Evolutionary conservation across 2,329 filamentous ascomycete species (phyloP).

Genomic region (Botrytis aclada): DNA sequence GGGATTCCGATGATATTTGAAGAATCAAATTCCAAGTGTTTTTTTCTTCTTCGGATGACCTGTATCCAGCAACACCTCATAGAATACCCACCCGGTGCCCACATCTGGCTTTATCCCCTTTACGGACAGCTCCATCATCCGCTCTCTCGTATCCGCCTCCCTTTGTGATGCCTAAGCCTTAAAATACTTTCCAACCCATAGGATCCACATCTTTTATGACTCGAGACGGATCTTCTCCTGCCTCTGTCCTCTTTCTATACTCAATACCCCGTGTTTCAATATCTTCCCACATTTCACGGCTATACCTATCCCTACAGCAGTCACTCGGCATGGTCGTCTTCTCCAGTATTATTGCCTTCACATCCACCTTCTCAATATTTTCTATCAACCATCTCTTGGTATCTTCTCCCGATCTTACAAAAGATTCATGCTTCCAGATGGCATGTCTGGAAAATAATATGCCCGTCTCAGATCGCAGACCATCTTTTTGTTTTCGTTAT

Average conservation of each 20-base stretch:
- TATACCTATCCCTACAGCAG: background rate
- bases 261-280: background rate
- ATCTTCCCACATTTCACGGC: background rate
- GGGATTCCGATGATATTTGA: no score
- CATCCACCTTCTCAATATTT: background rate
- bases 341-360: background rate
- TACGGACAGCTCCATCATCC: background rate
- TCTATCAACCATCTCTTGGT: background rate
- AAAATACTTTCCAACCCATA: background rate
- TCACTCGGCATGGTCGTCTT: background rate
- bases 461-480: background rate
- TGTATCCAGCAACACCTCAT: no score
- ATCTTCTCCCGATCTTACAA: background rate
- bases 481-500: background rate
- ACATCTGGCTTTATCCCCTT: no score
- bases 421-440: background rate
- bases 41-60: no score
- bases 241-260: background rate
- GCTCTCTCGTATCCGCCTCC: background rate
- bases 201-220: background rate
- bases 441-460: background rate
- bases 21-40: no score
- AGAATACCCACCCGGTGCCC: no score
- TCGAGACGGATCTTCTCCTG: background rate
- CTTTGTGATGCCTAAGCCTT: background rate